phyloP scores from a whole-genome alignment of 495 filamentous ascomycete species.

The Penicillium subrubescens region DNA sequence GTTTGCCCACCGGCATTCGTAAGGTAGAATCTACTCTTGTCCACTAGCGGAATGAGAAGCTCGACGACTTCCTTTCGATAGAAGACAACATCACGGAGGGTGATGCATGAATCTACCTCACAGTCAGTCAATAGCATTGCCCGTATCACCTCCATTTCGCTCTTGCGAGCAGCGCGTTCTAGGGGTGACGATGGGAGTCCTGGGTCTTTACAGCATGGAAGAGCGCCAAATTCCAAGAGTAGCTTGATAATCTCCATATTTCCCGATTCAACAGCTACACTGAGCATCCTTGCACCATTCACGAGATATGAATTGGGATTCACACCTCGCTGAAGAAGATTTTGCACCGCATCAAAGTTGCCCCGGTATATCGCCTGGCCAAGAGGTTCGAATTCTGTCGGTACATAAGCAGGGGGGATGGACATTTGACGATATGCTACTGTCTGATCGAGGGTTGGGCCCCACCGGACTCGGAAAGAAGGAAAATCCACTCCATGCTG shows the following conservation, averaged over 20 bases:
- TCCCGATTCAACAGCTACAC: neutral
- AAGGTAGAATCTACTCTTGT: neutral
- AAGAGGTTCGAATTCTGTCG: neutral
- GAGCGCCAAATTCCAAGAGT: neutral
- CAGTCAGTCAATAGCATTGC: neutral
- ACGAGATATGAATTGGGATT: neutral
- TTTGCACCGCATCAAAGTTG: neutral
- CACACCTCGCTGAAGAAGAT: neutral
- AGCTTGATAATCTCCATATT: neutral
- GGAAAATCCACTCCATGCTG: neutral
- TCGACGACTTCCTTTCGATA: neutral
- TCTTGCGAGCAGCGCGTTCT: neutral
- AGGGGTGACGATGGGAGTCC: neutral
- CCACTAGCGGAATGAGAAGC: neutral
- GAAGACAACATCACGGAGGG: neutral
- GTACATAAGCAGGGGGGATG: neutral
- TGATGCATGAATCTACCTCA: neutral
- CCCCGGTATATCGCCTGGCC: neutral
- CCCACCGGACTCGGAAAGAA: neutral
- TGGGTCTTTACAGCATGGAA: neutral
- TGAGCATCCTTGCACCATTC: neutral
- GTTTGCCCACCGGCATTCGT: neutral
- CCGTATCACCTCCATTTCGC: neutral
- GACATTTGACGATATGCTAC: neutral
- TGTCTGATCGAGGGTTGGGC: neutral